Base-by-base conservation (phyloP, 2,329 filamentous ascomycete genomes). In the Calonectria hongkongensis region DNA sequence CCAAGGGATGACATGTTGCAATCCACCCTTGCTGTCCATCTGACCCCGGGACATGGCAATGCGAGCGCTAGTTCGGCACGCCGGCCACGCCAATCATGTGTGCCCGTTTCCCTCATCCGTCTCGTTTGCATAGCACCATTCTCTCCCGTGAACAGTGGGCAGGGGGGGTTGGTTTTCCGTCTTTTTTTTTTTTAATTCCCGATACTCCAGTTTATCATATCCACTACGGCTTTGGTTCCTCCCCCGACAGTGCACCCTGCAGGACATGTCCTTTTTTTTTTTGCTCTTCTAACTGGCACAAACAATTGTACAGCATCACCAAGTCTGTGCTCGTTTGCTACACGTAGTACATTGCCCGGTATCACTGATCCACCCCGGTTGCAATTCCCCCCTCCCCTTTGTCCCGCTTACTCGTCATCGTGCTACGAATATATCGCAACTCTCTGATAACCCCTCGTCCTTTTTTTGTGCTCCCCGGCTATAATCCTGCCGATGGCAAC, bases 401-500 rank as follows among this genome's bases (percentile, higher is more conserved):
- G 2, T 50, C 47, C 48, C 48, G 51, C 51, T 56, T 56, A 33
- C 30, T 56, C 51, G 51, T 56, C 51, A 36, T 56, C 51, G 33
- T 56, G 18, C 28, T 33, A 36, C 28, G 6, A 33, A 33, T n/a
- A 56, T 33, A 13, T 15, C 18, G n/a, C 51, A 56, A 28, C 13
- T 36, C 18, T 18, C 30, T 16, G 54, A 21, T 58, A 33, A 25
- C n/a, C 25, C n/a, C 45, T n/a, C 8, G n/a, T 21, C 9, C 30
- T 33, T 33, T 33, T 33, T 33, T 48, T 5, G n/a, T 8, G 2
- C n/a, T 58, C n/a, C 21, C n/a, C n/a, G 18, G 54, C 25, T n/a
- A 28, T 58, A 33, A 58, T 58, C 54, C 12, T 58, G 54, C 54
- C 54, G 54, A 58, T 58, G 33, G 33, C 54, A 33, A n/a, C 54